Conservation (phyloP, 1,284 basidiomycete species). For the Pascua guehoae region DNA sequence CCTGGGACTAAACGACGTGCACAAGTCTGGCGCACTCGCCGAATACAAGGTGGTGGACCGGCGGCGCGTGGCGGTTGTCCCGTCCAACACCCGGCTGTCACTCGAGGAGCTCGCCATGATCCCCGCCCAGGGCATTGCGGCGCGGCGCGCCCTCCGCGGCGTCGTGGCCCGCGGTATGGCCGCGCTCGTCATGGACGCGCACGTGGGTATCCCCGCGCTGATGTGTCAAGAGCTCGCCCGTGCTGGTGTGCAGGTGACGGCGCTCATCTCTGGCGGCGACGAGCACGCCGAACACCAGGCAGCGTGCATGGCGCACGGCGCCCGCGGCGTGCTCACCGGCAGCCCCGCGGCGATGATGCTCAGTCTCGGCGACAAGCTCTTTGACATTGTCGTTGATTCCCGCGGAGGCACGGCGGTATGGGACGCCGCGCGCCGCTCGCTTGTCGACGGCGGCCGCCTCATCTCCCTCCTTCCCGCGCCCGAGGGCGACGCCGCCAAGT, state of each 20-base stretch:
- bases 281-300: conserved; percentile 28
- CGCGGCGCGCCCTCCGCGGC: conserved; percentile 70
- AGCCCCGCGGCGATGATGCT: conserved; percentile 38
- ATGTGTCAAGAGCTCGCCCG: conserved; percentile 65
- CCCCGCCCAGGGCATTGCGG: conserved; percentile 68
- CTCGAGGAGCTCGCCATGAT: conserved; percentile 76
- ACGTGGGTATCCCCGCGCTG: conserved; percentile 70
- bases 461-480: conserved; percentile 1
- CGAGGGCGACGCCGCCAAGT: not conserved
- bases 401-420: conserved; percentile 71
- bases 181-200: conserved; percentile 67
- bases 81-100: conserved; percentile 52
- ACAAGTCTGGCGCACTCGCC: conserved; percentile 70
- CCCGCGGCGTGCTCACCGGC: conserved; percentile 42
- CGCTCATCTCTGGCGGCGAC: conserved; percentile 39
- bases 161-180: conserved; percentile 46
- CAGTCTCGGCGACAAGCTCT: conserved; percentile 46
- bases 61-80: conserved; percentile 67
- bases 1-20: conserved; percentile 69
- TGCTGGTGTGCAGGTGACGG: conserved; percentile 42
- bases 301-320: conserved; percentile 39
- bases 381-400: conserved; percentile 76
- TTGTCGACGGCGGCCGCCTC: conserved; percentile 51
- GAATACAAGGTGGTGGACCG: conserved; percentile 79
- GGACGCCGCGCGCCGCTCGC: conserved; percentile 63